Evolutionary conservation across 768 basidiomycete species (phyloP), one percentile per base, ranked within the genome.

Genomic region (Pleurotus platypus): DNA sequence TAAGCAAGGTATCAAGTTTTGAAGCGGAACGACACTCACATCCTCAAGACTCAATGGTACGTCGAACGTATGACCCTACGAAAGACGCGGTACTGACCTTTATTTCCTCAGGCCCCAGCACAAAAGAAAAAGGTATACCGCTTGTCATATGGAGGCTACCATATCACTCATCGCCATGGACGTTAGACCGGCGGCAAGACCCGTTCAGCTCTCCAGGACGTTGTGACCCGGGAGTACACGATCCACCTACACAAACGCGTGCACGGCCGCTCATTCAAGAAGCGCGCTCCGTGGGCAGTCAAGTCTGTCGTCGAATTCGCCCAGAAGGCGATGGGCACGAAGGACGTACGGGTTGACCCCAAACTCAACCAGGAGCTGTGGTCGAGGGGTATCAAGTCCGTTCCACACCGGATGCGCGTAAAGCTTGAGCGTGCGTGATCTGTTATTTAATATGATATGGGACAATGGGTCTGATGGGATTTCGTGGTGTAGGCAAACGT

Each of bases 141-240:
- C 16, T 11, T 22, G 26, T 2, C 49, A 37, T 38, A 42, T 47
- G 18, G n/a, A 22, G 38, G 12, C 4, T 18, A 12, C 35, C 9
- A 11, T 35, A 27, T 20, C 15, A 18, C 49, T 51, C 15, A 53
- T 40, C 38, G 38, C 30, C 20, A 39, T 50, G 27, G 22, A 40
- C 20, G n/a, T 42, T 46, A 86, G 82, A 80, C 87, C 68, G 79
- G 80, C 72, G 86, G 86, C 76, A 96, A 97, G 84, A 85, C 85
- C 68, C 94, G 96, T 75, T 95, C 94, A 59, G 96, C 96, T 56
- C 92, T 98, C 72, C 85, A 92, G 76, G 96, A 98, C 74, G 96
- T 98, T 77, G 96, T 98, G 63, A 91, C 95, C 63, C 89, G 95
- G 69, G 96, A 99, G 74, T 97, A 98, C 88, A 98, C 96, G 69